Evolutionary conservation across 2,329 filamentous ascomycete species (phyloP).

Genomic region (Sclerotinia borealis): DNA sequence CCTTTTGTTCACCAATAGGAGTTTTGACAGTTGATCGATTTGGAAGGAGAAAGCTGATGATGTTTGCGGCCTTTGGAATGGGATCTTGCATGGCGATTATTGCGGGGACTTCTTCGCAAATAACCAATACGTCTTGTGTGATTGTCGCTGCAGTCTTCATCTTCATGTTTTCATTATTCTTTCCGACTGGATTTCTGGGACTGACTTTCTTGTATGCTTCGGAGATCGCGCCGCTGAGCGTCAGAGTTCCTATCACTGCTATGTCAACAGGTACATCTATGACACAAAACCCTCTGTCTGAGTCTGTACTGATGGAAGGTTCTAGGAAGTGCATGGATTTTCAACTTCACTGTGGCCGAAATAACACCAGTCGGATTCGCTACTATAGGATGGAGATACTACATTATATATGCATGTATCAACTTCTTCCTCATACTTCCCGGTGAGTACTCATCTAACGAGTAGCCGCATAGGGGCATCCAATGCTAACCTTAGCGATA

Average conservation of each 20-base stretch:
- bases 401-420: slow-evolving; percentile 53
- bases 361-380: slow-evolving; percentile 37
- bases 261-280: slow-evolving; percentile 3
- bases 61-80: slow-evolving; percentile 60
- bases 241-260: slow-evolving; percentile 36
- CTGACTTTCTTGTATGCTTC: slow-evolving; percentile 51
- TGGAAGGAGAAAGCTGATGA: slow-evolving; percentile 64
- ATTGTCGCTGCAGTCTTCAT: slow-evolving; percentile 32
- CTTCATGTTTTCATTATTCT: slow-evolving; percentile 49
- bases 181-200: slow-evolving; percentile 46
- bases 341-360: slow-evolving; percentile 15
- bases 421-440: slow-evolving; percentile 9
- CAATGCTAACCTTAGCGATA: not conserved
- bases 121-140: slow-evolving; percentile 20
- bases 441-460: not conserved
- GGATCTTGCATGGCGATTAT: slow-evolving; percentile 60
- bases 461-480: not conserved
- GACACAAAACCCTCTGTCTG: not conserved
- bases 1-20: slow-evolving; percentile 29
- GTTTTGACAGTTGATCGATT: slow-evolving; percentile 46
- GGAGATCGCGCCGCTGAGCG: slow-evolving; percentile 47
- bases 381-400: slow-evolving; percentile 54
- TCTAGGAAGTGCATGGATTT: slow-evolving; percentile 11
- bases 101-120: slow-evolving; percentile 25
- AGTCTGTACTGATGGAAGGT: not conserved